Evolutionary conservation across 2,329 filamentous ascomycete species (phyloP).

Genomic region (Colletotrichum cuscutae): DNA sequence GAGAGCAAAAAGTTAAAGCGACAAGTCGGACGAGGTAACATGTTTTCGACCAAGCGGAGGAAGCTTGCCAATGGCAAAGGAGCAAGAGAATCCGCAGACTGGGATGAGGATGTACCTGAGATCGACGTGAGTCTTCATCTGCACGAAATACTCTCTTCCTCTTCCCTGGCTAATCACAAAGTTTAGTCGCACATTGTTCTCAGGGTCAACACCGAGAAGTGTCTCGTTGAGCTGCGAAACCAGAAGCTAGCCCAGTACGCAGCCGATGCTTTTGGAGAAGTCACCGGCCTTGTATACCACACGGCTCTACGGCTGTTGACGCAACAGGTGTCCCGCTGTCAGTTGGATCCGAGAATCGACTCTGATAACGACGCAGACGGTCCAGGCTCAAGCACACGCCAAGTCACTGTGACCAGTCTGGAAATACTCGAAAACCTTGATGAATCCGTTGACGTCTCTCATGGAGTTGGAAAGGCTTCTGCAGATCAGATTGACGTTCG

Average conservation of each 20-base stretch:
- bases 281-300: conserved; percentile 82
- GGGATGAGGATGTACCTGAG: conserved; percentile 54
- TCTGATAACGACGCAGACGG: conserved; percentile 49
- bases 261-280: conserved; percentile 74
- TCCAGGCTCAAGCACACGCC: conserved; percentile 37
- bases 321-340: conserved; percentile 74
- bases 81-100: conserved; percentile 45
- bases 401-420: conserved; percentile 59
- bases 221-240: conserved; percentile 84
- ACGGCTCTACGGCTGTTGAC: conserved; percentile 78
- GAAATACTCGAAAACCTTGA: conserved; percentile 67
- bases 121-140: conserved; percentile 60
- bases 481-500: conserved; percentile 57
- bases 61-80: conserved; percentile 62
- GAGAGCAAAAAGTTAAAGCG: conserved; percentile 63
- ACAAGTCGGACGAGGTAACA: conserved; percentile 56
- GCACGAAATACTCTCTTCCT: not conserved
- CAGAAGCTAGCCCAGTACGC: conserved; percentile 79
- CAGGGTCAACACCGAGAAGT: conserved; percentile 86
- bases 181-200: conserved; percentile 76
- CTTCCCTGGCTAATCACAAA: conserved; percentile 40
- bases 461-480: conserved; percentile 67
- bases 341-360: conserved; percentile 63
- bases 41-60: conserved; percentile 59
- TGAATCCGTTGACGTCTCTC: conserved; percentile 61